Evolutionary conservation across 331 rosid species (phyloP).

Genomic region (Quercus tomentella): DNA sequence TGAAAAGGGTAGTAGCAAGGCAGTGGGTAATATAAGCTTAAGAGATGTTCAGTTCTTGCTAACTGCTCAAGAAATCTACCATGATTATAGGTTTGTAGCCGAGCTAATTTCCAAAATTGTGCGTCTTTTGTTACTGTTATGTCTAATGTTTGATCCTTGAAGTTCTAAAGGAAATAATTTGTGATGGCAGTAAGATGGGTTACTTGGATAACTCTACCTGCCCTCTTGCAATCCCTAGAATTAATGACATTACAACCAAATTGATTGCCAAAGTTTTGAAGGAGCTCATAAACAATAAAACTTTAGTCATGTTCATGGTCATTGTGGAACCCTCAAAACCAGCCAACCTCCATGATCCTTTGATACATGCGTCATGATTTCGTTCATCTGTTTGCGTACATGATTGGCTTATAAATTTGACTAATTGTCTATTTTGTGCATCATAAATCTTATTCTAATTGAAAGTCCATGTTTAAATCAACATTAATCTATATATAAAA

Average conservation of each 20-base stretch:
- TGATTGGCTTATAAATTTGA: neutral
- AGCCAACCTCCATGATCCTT: neutral
- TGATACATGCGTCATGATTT: neutral
- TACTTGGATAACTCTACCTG: neutral
- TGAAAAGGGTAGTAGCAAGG: constrained; percentile 52
- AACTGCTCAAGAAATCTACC: constrained; percentile 91
- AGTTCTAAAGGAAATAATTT: neutral
- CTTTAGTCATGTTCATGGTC: neutral
- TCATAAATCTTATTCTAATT: neutral
- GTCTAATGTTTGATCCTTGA: neutral
- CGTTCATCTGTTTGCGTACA: neutral
- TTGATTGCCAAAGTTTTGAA: neutral
- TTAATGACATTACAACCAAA: neutral
- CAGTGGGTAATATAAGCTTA: constrained; percentile 81
- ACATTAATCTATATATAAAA: too few species aligned
- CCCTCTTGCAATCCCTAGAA: neutral
- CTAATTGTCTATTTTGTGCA: neutral
- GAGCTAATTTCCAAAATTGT: neutral
- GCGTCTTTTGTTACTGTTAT: neutral
- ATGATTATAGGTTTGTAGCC: constrained; percentile 61
- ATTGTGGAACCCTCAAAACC: neutral
- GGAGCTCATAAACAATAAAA: neutral
- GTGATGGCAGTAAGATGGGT: neutral
- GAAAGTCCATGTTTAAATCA: too few species aligned
- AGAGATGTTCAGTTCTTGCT: constrained; percentile 89